Evolutionary conservation across 2,329 filamentous ascomycete species (phyloP).

Genomic region (Eurotiales sp.): DNA sequence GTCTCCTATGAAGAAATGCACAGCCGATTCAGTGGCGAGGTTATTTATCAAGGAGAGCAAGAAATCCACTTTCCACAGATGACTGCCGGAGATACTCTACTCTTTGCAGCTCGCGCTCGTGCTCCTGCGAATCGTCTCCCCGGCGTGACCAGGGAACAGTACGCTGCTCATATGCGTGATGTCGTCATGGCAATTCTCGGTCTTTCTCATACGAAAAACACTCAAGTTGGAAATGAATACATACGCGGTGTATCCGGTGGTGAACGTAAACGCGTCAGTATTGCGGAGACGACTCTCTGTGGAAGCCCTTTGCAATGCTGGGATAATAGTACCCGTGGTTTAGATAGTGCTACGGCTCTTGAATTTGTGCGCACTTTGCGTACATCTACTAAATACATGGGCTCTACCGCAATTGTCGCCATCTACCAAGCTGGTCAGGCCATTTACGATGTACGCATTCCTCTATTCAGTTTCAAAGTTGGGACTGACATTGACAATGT

Average conservation of each 20-base stretch:
- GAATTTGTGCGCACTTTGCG: conserved; percentile 55
- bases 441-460: conserved; percentile 50
- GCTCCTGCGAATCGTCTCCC: conserved; percentile 43
- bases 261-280: conserved; percentile 59
- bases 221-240: conserved; percentile 52
- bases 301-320: conserved; percentile 46
- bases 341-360: conserved; percentile 54
- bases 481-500: not conserved
- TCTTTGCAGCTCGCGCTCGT: conserved; percentile 67
- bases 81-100: conserved; percentile 73
- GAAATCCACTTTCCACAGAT: conserved; percentile 79
- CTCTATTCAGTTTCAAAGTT: no score
- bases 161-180: conserved; percentile 42
- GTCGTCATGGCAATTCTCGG: conserved; percentile 45
- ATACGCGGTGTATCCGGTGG: conserved; percentile 60
- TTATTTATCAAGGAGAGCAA: conserved; percentile 14
- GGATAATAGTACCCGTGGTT: conserved; percentile 49
- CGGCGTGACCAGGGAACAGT: conserved; percentile 41
- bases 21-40: conserved; percentile 13
- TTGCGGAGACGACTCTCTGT: conserved; percentile 52
- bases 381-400: conserved; percentile 48
- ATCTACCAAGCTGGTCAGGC: conserved; percentile 53
- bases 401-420: conserved; percentile 51
- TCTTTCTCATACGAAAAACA: conserved; percentile 49
- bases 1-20: conserved; percentile 43